These are phyloP conservation scores for Anisodus tanguticus DNA, from an alignment of 257 asterid species.

Conservation along the genomic window DNA sequence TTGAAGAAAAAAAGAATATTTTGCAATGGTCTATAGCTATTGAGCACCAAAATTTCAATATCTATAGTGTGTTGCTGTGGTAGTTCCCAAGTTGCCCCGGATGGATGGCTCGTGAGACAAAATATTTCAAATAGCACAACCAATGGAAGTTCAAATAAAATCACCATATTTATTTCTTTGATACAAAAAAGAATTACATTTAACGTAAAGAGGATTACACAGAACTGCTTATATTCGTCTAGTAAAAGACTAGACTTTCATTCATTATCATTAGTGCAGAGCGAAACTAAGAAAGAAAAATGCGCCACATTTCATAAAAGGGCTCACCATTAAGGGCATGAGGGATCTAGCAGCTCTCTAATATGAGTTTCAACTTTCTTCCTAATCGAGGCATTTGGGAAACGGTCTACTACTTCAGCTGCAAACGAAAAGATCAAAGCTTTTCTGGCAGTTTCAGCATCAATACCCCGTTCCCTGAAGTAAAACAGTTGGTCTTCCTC, in stretches of 20 bases:
- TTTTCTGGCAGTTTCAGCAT: slow-evolving; percentile 67
- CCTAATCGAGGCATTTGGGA: slow-evolving; percentile 52
- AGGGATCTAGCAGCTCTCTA: slow-evolving; percentile 56
- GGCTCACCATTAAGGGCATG: slow-evolving; percentile 44
- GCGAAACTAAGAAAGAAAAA: not conserved
- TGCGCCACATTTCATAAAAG: not conserved
- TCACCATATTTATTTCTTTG: not conserved
- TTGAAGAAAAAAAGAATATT: too few relatives aligned
- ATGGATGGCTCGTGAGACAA: not conserved
- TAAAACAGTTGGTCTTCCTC: slow-evolving; percentile 84
- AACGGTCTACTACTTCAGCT: slow-evolving; percentile 72
- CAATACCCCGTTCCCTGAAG: slow-evolving; percentile 88
- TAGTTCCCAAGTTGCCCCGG: too few relatives aligned
- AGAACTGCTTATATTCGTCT: not conserved
- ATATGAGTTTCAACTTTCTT: slow-evolving; percentile 66
- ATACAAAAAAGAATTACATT: not conserved
- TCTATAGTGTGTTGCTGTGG: too few relatives aligned
- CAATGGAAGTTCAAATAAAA: not conserved
- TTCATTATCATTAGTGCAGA: not conserved
- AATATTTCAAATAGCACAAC: not conserved
- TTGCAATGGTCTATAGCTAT: too few relatives aligned
- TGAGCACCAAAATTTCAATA: too few relatives aligned
- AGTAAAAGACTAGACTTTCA: not conserved
- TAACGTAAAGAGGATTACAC: not conserved
- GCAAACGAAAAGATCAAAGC: slow-evolving; percentile 87